Evolutionary conservation across 2,329 filamentous ascomycete species (phyloP).

Genomic region (Westerdykella ornata): DNA sequence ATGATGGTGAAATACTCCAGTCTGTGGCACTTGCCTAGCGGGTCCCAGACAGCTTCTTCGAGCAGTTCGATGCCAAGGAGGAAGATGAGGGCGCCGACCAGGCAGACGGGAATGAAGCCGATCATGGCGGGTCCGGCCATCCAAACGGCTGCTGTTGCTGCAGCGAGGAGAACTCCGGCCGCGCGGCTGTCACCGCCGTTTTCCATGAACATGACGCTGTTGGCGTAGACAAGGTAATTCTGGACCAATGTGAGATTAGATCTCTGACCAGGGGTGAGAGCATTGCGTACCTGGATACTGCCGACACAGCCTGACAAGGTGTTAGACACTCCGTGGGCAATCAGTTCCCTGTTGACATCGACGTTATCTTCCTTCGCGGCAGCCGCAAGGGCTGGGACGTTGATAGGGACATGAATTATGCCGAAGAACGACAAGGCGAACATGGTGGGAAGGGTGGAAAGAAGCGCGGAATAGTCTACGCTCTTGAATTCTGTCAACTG

Average conservation of each 20-base stretch:
- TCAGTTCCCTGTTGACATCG: slow-evolving; percentile 82
- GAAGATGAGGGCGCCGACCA: slow-evolving; percentile 93
- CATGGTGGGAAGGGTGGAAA: slow-evolving; percentile 87
- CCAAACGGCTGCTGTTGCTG: slow-evolving; percentile 73
- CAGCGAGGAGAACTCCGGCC: slow-evolving; percentile 77
- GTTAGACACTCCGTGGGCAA: slow-evolving; percentile 89
- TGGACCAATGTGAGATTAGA: slow-evolving; percentile 36
- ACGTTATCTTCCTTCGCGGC: slow-evolving; percentile 89
- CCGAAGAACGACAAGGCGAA: slow-evolving; percentile 96
- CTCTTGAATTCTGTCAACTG: slow-evolving; percentile 60
- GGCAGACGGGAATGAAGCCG: slow-evolving; percentile 92
- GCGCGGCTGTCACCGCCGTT: slow-evolving; percentile 83
- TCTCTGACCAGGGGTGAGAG: not conserved
- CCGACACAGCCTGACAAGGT: slow-evolving; percentile 78
- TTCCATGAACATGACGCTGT: slow-evolving; percentile 92
- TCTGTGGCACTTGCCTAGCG: slow-evolving; percentile 77
- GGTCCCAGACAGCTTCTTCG: slow-evolving; percentile 79
- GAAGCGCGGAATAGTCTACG: slow-evolving; percentile 76
- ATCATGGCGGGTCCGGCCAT: slow-evolving; percentile 80
- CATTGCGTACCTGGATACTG: slow-evolving; percentile 60
- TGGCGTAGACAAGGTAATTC: slow-evolving; percentile 97
- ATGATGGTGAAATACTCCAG: slow-evolving; percentile 87
- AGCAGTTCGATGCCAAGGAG: slow-evolving; percentile 89
- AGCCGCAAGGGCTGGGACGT: slow-evolving; percentile 86
- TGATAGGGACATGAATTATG: slow-evolving; percentile 94